Evolutionary conservation across 148 eudicot genomes (phyloP), one percentile per base, ranked within the genome.

Genomic region (Silene conica): DNA sequence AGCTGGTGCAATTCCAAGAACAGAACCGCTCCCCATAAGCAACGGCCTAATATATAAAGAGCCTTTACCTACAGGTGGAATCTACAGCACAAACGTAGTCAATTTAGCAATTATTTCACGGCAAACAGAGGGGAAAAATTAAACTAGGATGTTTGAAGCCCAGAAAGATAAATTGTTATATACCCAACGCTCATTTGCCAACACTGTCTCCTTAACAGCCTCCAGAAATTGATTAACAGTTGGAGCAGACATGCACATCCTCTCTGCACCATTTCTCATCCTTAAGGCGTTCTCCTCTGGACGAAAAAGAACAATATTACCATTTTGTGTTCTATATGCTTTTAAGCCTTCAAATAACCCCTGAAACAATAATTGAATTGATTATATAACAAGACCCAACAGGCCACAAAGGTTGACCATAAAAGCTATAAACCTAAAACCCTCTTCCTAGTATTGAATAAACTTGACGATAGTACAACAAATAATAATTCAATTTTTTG

Each of bases 231-330:
- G 96, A 26, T 90, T 96, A 73, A 90, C 92, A 59, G 89, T 85
- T 60, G 99, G 99, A 46, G 97, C 87, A 78, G 94, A 89, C 99
- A 95, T 95, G 86, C 99, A 95, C 96, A 95, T 92, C 74, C 99
- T 88, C 74, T 92, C 97, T n/a, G 99, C 96, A 57, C 99, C 99
- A 59, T 46, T 74, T 76, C 84, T 87, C 86, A 95, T 73, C 48
- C 99, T 85, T 71, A 79, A 20, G 34, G 96, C 97, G 82, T 95
- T 95, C 86, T 95, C 96, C 75, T 84, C 88, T 6, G 99, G 99
- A 59, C 97, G 97, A 77, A 95, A 95, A 65, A 95, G 85, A 65
- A 95, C 85, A 63, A 95, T 87, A 56, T 83, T 89, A 54, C 91
- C 96, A 71, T 92, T 92, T 69, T 87, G 80, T 70, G 86, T 95